These are phyloP conservation scores for Aspergillus brunneoviolaceus DNA, from an alignment of 2,329 filamentous ascomycete species.

Conservation along the genomic window DNA sequence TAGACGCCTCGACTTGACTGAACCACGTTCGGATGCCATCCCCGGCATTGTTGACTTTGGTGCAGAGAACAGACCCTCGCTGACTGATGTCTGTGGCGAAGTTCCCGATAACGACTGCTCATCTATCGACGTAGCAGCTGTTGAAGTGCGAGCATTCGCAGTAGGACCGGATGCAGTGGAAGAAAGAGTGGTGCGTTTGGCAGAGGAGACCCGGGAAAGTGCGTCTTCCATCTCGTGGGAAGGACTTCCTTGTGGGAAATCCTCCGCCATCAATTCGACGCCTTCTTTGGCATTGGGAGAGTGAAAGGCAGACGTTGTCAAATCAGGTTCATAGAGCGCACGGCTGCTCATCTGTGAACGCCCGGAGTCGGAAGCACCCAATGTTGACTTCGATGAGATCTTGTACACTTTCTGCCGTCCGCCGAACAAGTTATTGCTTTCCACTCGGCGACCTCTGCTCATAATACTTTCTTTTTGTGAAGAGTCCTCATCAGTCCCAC, in stretches of 20 bases:
- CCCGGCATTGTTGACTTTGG: constrained; percentile 29
- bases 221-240: constrained; percentile 46
- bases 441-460: constrained; percentile 74
- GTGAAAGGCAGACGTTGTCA: constrained; percentile 80
- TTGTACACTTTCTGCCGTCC: constrained; percentile 95
- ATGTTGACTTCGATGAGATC: constrained; percentile 57
- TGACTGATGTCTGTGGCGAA: constrained; percentile 22
- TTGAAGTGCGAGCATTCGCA: constrained; percentile 71
- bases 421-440: constrained; percentile 91
- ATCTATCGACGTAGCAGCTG: constrained; percentile 83
- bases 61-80: constrained; percentile 24
- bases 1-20: constrained; percentile 69
- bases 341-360: constrained; percentile 58
- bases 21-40: constrained; percentile 59
- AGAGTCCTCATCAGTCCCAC: constrained; percentile 65
- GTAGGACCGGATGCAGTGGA: constrained; percentile 76
- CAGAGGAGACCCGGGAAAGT: constrained; percentile 63
- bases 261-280: constrained; percentile 47
- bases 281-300: constrained; percentile 61
- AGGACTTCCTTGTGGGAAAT: constrained; percentile 38
- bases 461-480: constrained; percentile 69
- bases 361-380: constrained; percentile 39
- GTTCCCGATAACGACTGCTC: constrained; percentile 57
- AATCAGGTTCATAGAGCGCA: constrained; percentile 81
- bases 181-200: constrained; percentile 77